Conservation (phyloP, 1,284 basidiomycete species). For the Cryptococcus sp. region DNA sequence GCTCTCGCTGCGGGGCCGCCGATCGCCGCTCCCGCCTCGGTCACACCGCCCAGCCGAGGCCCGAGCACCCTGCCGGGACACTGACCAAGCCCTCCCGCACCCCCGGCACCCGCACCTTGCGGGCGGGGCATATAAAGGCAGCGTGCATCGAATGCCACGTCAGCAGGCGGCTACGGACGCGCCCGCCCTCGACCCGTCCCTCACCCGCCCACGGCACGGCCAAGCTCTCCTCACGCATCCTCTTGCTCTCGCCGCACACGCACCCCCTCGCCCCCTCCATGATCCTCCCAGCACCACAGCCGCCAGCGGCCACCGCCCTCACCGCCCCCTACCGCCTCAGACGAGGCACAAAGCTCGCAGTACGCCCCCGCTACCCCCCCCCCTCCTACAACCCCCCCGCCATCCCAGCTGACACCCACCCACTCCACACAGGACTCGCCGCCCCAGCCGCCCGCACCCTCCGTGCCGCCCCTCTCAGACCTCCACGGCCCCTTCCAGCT, state of each 20-base stretch:
- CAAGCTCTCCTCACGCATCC: no score
- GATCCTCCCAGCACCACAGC: slow-evolving; percentile 7
- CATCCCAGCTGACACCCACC: slow-evolving; percentile 3
- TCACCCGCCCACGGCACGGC: no score
- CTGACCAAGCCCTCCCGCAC: no score
- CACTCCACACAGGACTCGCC: slow-evolving; percentile 28
- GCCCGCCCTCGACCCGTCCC: no score
- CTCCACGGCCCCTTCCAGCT: slow-evolving; percentile 89
- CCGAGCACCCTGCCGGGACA: no score
- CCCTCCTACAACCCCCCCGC: neutral
- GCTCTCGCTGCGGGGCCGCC: no score
- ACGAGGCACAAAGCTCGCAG: slow-evolving; percentile 30
- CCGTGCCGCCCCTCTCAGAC: slow-evolving; percentile 34
- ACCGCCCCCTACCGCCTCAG: slow-evolving; percentile 7
- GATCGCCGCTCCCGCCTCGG: no score
- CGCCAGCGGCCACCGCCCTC: neutral
- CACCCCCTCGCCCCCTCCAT: neutral
- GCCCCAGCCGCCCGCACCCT: slow-evolving; percentile 22
- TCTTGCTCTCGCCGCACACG: neutral
- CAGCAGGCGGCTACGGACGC: no score
- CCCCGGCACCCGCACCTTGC: no score
- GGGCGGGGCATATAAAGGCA: no score
- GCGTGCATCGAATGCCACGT: no score
- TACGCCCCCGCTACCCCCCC: slow-evolving; percentile 14
- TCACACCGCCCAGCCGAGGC: no score